Percentiles rank a stretch among this genome's conserved stretches.
Evolutionary conservation across 495 filamentous ascomycete species (phyloP).

Genomic region (Cladorrhinum samala): DNA sequence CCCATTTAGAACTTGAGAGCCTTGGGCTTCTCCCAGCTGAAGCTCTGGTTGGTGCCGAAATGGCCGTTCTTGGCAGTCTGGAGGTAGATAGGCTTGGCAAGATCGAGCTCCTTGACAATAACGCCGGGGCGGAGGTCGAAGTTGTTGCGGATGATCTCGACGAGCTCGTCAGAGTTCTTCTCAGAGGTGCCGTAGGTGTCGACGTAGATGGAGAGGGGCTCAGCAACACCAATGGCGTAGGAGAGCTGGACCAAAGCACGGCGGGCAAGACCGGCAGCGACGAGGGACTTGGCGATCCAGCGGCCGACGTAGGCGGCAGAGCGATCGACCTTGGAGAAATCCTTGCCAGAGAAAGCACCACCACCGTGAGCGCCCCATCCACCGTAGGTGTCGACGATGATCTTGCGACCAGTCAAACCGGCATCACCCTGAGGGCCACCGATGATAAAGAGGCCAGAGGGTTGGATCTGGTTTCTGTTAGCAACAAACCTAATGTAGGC

Average conservation of each 20-base stretch:
- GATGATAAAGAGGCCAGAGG: conserved; percentile 97
- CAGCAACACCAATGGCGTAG: conserved; percentile 97
- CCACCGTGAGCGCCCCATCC: conserved; percentile 99
- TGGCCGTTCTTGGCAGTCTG: conserved; percentile 98
- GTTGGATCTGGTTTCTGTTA: conserved; percentile 67
- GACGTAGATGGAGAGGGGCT: conserved; percentile 89
- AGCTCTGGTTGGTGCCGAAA: conserved; percentile 93
- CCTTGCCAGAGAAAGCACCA: conserved; percentile 99
- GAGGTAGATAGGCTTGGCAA: conserved; percentile 94
- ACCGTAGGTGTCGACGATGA: conserved; percentile 99
- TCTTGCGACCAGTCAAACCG: conserved; percentile 97
- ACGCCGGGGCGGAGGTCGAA: conserved; percentile 97
- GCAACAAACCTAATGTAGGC: no score
- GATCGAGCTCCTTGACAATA: conserved; percentile 95
- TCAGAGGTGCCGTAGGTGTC: conserved; percentile 78
- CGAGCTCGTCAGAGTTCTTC: conserved; percentile 70
- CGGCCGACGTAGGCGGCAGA: conserved; percentile 95
- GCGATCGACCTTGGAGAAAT: conserved; percentile 99
- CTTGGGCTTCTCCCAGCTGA: conserved; percentile 98
- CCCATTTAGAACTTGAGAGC: conserved; percentile 70
- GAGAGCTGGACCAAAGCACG: conserved; percentile 94
- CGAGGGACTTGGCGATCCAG: conserved; percentile 98
- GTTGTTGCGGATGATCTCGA: conserved; percentile 88
- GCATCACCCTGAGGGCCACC: conserved; percentile 98
- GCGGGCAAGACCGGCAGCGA: conserved; percentile 78